phyloP scores from a whole-genome alignment of 169 alveolate species.

The Eimeria falciformis region DNA sequence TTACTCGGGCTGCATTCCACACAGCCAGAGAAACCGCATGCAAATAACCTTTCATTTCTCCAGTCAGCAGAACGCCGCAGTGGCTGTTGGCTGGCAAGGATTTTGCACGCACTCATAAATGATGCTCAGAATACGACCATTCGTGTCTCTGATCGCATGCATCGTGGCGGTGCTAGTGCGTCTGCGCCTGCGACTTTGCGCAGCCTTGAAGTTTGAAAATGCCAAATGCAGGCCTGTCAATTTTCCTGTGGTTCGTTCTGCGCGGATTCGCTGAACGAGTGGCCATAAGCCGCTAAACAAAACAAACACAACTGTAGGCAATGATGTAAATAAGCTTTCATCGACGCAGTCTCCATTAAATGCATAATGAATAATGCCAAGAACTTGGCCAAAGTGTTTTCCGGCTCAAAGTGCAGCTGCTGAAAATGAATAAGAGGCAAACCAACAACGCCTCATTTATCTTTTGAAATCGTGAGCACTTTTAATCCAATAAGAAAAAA shows the following conservation, averaged over 20 bases:
- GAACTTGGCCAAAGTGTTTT: too few species aligned
- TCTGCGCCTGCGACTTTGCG: slow-evolving; percentile 25
- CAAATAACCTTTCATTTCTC: not conserved
- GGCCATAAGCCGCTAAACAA: slow-evolving; percentile 64
- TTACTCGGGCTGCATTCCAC: slow-evolving; percentile 14
- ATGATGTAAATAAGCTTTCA: too few species aligned
- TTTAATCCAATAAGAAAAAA: too few species aligned
- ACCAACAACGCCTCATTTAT: too few species aligned
- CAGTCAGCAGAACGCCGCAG: not conserved
- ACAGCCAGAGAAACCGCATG: not conserved
- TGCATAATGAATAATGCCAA: too few species aligned
- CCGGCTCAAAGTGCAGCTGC: too few species aligned
- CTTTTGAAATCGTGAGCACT: too few species aligned
- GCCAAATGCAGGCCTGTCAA: slow-evolving; percentile 44
- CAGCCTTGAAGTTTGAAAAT: slow-evolving; percentile 40
- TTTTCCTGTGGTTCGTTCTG: slow-evolving; percentile 42
- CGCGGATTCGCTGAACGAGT: slow-evolving; percentile 60
- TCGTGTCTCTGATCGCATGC: not conserved
- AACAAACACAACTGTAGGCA: too few species aligned
- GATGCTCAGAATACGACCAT: not conserved
- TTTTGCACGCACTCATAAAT: not conserved
- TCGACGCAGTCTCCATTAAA: too few species aligned
- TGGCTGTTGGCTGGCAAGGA: not conserved
- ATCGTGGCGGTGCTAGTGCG: slow-evolving; percentile 1
- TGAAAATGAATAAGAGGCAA: too few species aligned